Evolutionary conservation across 1,284 basidiomycete genomes (phyloP).

Genomic region (Clitocybe nebularis): DNA sequence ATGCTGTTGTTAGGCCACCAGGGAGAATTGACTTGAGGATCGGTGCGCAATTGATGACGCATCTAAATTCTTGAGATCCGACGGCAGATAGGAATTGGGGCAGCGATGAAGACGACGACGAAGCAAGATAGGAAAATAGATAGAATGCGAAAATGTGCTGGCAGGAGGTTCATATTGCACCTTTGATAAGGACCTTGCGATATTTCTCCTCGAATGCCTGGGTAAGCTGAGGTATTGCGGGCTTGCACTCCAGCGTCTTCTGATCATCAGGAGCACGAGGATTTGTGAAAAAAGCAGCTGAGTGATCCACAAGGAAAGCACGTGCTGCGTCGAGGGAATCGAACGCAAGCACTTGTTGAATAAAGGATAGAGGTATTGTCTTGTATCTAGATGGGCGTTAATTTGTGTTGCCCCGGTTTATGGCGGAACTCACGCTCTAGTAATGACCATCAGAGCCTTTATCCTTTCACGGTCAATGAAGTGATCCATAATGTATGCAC

Average conservation of each 20-base stretch:
- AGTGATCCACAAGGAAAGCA: constrained; percentile 71
- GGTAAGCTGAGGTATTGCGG: constrained; percentile 46
- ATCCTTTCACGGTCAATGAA: constrained; percentile 92
- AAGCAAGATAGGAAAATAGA: constrained; percentile 15
- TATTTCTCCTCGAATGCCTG: constrained; percentile 72
- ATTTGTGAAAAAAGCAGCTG: constrained; percentile 68
- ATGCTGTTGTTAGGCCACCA: constrained; percentile 12
- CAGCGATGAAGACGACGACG: constrained; percentile 11
- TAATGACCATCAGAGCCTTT: constrained; percentile 84
- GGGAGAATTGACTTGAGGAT: constrained; percentile 6
- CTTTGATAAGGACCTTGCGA: constrained; percentile 71
- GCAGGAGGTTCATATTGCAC: constrained; percentile 44
- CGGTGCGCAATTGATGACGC: background rate
- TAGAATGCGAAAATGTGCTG: constrained; percentile 14
- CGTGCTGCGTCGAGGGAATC: constrained; percentile 62
- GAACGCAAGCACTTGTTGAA: constrained; percentile 84
- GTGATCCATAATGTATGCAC: constrained; percentile 98
- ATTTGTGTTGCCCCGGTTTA: too few relatives aligned
- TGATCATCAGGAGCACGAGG: constrained; percentile 53
- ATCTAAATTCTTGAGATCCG: constrained; percentile 10
- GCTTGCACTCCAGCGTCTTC: constrained; percentile 68
- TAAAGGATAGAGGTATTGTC: constrained; percentile 72
- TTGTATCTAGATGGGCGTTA: constrained; percentile 57
- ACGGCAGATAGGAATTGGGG: constrained; percentile 3
- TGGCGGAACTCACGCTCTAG: constrained; percentile 79